A percentile compares a stretch with the other conserved stretches of the same genome.
Conservation (phyloP, 1,139 yeast genomes). For the Zygosaccharomyces sapae region DNA sequence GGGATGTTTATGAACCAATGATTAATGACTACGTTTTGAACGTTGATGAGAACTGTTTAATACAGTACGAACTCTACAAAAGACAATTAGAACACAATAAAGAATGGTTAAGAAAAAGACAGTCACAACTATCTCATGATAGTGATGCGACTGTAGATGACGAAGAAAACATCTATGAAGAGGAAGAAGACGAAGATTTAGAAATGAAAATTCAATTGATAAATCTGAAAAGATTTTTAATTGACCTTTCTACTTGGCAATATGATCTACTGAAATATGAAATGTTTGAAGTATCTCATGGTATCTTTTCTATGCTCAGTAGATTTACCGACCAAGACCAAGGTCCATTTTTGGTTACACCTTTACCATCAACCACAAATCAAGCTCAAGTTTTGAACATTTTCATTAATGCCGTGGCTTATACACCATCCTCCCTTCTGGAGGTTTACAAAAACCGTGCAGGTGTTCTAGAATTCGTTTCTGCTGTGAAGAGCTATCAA, state of each 20-base stretch:
- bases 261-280: conserved; percentile 32
- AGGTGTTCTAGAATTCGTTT: conserved; percentile 29
- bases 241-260: conserved; percentile 35
- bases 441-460: conserved; percentile 29
- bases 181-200: conserved; percentile 32
- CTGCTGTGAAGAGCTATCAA: conserved; percentile 28
- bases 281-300: conserved; percentile 32
- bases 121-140: conserved; percentile 28
- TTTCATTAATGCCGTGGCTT: conserved; percentile 28
- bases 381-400: conserved; percentile 29
- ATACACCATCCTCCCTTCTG: conserved; percentile 28
- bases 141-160: conserved; percentile 30
- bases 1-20: conserved; percentile 58
- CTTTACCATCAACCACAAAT: conserved; percentile 26
- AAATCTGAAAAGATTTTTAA: conserved; percentile 34
- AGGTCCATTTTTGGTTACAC: conserved; percentile 34
- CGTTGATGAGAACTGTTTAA: conserved; percentile 40
- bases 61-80: conserved; percentile 39
- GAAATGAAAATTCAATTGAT: conserved; percentile 33
- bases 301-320: conserved; percentile 33
- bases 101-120: conserved; percentile 24
- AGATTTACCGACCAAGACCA: conserved; percentile 35
- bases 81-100: conserved; percentile 34
- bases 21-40: conserved; percentile 50
- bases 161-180: conserved; percentile 20